Base-by-base conservation (phyloP, 441 rosid species). In the Bruguiera hainesii region DNA sequence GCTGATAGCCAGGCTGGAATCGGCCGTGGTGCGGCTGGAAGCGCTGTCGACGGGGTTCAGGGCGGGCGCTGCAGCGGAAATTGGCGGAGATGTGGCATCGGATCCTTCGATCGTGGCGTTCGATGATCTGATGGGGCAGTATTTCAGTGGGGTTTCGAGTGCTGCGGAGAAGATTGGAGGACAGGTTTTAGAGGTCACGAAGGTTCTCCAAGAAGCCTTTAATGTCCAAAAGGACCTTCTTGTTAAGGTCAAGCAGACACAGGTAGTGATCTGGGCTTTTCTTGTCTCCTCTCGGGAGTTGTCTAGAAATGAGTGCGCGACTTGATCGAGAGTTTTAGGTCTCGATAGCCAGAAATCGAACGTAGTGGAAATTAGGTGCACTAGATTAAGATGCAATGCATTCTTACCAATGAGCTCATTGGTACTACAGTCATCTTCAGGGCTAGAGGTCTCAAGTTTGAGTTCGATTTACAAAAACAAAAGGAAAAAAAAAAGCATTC, bases 81-180 rank as follows among this genome's bases (percentile, higher is more conserved):
- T 57, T 35, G 64, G n/a, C 11, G 67, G 60, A 25, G 39, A 21
- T 29, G 73, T 76, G 61, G 59, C 80, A 31, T 59, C 82, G 68
- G 98, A 94, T 85, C 97, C 94, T 30, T 76, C 91, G 69, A 86
- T 88, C 76, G 7, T 76, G 75, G 98, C 99, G 60, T 92, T 84
- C 61, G 90, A 85, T 35, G 93, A 89, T 78, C 73, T 91, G 67
- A 82, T 80, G 67, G 71, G 79, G 61, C 80, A 86, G 74, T 85
- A 76, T 60, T 74, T 87, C 5, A 81, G 79, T 68, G 85, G 85
- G 83, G 85, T 82, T 75, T 73, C 77, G 26, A 55, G 30, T 25
- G 90, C 90, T 33, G 96, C 97, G 6, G 91, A 84, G 84, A 89
- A 86, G 80, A 90, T 95, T 76, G 97, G 99, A 62, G 98, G 98